Base-by-base conservation (phyloP, 2,329 filamentous ascomycete species). In the Magnaporthiopsis rhizophila region DNA sequence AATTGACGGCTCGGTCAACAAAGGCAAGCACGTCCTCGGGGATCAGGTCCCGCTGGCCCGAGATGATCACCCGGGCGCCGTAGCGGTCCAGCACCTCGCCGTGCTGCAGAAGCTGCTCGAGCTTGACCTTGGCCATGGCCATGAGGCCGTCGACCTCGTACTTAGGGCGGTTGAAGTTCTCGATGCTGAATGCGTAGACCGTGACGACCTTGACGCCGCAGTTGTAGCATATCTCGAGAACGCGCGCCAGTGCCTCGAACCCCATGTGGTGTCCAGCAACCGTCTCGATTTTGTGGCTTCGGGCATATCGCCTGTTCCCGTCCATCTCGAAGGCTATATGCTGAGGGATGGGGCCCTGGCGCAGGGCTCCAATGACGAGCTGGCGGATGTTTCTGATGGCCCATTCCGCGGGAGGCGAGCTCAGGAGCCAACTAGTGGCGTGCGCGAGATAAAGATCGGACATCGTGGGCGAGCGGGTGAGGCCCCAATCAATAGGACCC, bases 271-370 rank as follows among this genome's bases (percentile, higher is more conserved):
- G 95, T 30, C 95, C 95, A 77, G 99, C 94, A 45, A 98, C 88
- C 0, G 93, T 97, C 80, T 99, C 95, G 74, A 99, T 97, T 68
- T 94, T 88, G 78, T 95, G 92, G 67, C 84, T 90, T 67, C 91
- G 85, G 18, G 95, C 95, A 79, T 96, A 99, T 59, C 95, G 89
- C 71, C 95, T 83, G 78, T 99, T 99, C 64, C 95, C 95, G 75
- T 99, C 95, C 95, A 99, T 99, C 70, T 97, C 94, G 73, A 99
- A 99, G n/a, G 95, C 95, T 66, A 99, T 86, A 85, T 99, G 95
- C 72, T 92, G 88, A 12, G 95, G 95, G 64, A 99, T 89, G 2
- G 92, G 92, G 0, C 95, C 95, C 77, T 97, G 94, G 72, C 89
- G 89, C 64, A 98, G 79, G 62, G 93, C 90, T 64, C 92, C 91